phyloP scores from a whole-genome alignment of 2,329 filamentous ascomycete species.

The Dryadomyces quercus-mongolicae region DNA sequence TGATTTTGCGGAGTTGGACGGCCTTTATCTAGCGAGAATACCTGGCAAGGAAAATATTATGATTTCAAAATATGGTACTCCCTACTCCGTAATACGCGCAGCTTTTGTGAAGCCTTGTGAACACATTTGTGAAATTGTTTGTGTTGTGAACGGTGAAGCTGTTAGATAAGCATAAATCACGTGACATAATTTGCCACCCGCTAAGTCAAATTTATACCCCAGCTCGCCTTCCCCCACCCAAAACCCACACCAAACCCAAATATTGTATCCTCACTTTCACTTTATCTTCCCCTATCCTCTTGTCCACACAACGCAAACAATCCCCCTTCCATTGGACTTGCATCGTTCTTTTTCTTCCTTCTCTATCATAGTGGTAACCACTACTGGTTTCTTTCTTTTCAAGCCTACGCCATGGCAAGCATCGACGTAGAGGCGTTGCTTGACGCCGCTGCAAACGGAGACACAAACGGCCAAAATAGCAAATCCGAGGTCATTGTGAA shows the following conservation, averaged over 20 bases:
- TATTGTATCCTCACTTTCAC: not conserved
- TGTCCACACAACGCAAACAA: too few species aligned
- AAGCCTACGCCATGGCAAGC: not conserved
- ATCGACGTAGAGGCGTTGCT: conserved; percentile 86
- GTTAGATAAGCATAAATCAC: not conserved
- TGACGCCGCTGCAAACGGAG: conserved; percentile 60
- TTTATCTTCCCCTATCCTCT: not conserved
- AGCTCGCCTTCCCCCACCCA: not conserved
- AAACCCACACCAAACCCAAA: too few species aligned
- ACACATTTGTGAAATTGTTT: too few species aligned
- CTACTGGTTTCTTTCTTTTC: not conserved
- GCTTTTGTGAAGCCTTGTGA: too few species aligned
- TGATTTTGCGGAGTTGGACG: not conserved
- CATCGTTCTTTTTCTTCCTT: not conserved
- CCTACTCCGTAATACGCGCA: too few species aligned
- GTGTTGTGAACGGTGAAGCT: not conserved
- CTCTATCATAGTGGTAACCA: not conserved
- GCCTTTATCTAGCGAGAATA: not conserved
- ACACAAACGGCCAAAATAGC: conserved; percentile 19
- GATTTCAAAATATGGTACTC: too few species aligned
- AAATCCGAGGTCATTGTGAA: conserved; percentile 31
- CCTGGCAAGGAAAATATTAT: not conserved
- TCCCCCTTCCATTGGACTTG: not conserved
- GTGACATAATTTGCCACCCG: not conserved
- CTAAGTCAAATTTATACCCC: not conserved